Percentiles rank a stretch among this genome's conserved stretches.
These are phyloP conservation scores for Zymoseptoria passerinii DNA, from an alignment of 2,329 filamentous ascomycete species.

Conservation along the genomic window DNA sequence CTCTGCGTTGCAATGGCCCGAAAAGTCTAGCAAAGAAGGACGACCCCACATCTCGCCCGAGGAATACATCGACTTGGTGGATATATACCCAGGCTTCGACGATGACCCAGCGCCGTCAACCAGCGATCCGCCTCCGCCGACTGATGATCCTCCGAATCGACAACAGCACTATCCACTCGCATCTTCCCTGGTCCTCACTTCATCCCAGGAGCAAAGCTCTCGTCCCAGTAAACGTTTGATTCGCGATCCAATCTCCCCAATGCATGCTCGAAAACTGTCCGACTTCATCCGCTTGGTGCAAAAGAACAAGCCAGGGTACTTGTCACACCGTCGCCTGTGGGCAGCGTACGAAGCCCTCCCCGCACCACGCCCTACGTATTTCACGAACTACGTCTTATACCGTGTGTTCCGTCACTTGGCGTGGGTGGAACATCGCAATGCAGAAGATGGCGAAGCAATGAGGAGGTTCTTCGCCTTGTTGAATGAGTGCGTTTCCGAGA, in stretches of 20 bases:
- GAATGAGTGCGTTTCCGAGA: slow-evolving; percentile 70
- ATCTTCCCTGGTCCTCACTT: slow-evolving; percentile 23
- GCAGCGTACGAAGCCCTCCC: slow-evolving; percentile 46
- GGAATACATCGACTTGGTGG: slow-evolving; percentile 41
- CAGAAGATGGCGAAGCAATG: slow-evolving; percentile 52
- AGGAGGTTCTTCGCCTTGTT: slow-evolving; percentile 75
- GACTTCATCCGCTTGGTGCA: slow-evolving; percentile 10
- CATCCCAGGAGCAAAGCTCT: slow-evolving; percentile 2
- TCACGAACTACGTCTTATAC: slow-evolving; percentile 48
- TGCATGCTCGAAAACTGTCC: slow-evolving; percentile 15
- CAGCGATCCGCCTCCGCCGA: background rate
- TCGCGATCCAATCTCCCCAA: slow-evolving; percentile 16
- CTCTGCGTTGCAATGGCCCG: background rate
- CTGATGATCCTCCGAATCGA: background rate
- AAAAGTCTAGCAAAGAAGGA: background rate
- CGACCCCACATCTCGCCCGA: slow-evolving; percentile 29
- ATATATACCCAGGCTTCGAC: slow-evolving; percentile 34
- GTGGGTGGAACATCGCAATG: slow-evolving; percentile 44
- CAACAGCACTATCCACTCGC: slow-evolving; percentile 16
- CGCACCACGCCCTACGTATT: slow-evolving; percentile 45
- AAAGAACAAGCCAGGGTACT: slow-evolving; percentile 8
- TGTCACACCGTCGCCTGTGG: slow-evolving; percentile 36
- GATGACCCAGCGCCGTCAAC: background rate
- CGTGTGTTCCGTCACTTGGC: slow-evolving; percentile 61
- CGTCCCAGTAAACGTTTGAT: slow-evolving; percentile 7